Percentiles rank a stretch among this genome's conserved stretches.
Evolutionary conservation across 768 basidiomycete species (phyloP).

Genomic region (Termitomyces bulborhizus): DNA sequence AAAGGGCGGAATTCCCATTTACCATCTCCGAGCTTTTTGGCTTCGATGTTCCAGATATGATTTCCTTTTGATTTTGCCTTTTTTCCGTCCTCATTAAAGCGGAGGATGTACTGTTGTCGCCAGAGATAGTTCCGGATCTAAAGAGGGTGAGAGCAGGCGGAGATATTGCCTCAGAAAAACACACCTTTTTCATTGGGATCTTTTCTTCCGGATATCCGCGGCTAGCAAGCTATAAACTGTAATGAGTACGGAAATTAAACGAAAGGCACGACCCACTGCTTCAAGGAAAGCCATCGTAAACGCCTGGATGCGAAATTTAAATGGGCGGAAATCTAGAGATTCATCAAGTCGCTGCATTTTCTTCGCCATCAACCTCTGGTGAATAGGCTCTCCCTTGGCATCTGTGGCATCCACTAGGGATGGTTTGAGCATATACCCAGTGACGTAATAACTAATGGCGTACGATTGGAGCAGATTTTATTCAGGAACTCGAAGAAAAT

Average conservation of each 20-base stretch:
- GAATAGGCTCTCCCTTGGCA: constrained; percentile 92
- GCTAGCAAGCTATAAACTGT: constrained; percentile 53
- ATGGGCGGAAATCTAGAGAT: constrained; percentile 93
- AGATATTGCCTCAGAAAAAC: constrained; percentile 8
- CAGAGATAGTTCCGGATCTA: constrained; percentile 94
- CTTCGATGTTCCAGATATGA: constrained; percentile 98
- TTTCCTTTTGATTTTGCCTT: constrained; percentile 99
- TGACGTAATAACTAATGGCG: constrained; percentile 21
- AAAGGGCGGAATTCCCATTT: constrained; percentile 88
- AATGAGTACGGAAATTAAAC: background rate
- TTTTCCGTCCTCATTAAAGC: constrained; percentile 98
- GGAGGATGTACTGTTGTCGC: constrained; percentile 89
- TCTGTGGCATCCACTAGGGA: constrained; percentile 84
- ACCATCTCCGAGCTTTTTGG: constrained; percentile 71
- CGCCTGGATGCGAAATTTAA: constrained; percentile 98
- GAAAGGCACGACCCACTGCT: constrained; percentile 45
- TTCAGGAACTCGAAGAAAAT: constrained; percentile 90
- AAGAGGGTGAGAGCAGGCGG: constrained; percentile 9
- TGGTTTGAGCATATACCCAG: constrained; percentile 13
- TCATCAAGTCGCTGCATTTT: constrained; percentile 98
- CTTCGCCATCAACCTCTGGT: constrained; percentile 98
- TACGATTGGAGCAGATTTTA: constrained; percentile 83
- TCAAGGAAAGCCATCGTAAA: constrained; percentile 96
- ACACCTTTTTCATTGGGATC: constrained; percentile 93
- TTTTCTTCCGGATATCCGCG: constrained; percentile 91